phyloP scores from a whole-genome alignment of 495 filamentous ascomycete species.

The Talaromyces nanjingensis region DNA sequence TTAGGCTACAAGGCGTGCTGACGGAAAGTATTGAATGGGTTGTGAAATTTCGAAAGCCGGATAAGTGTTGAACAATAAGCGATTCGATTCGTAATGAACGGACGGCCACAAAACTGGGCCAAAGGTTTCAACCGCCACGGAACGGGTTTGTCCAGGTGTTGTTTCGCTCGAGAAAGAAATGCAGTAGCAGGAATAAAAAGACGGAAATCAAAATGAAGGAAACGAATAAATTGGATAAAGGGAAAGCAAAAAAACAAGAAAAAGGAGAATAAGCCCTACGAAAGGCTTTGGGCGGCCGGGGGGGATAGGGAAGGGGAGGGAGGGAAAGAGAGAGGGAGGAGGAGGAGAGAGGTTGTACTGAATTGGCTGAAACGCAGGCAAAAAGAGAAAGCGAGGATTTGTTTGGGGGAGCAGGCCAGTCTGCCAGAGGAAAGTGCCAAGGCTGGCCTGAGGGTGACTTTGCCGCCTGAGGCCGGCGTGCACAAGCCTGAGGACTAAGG shows the following conservation, averaged over 20 bases:
- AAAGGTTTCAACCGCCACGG: slow-evolving; percentile 3
- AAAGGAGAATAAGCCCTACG: slow-evolving; percentile 22
- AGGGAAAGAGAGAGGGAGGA: slow-evolving; percentile 41
- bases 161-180: slow-evolving; percentile 14
- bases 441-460: slow-evolving; percentile 2
- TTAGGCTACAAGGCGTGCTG: background rate
- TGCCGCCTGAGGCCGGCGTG: background rate
- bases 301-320: slow-evolving; percentile 36
- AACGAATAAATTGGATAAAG: slow-evolving; percentile 10
- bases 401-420: slow-evolving; percentile 11
- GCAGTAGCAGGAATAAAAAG: background rate
- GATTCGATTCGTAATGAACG: slow-evolving; percentile 30
- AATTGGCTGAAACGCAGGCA: slow-evolving; percentile 11
- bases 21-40: background rate
- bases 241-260: slow-evolving; percentile 31
- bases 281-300: slow-evolving; percentile 17
- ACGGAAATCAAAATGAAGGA: slow-evolving; percentile 5
- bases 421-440: slow-evolving; percentile 4
- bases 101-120: slow-evolving; percentile 42
- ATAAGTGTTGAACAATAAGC: slow-evolving; percentile 8
- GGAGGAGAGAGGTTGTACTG: slow-evolving; percentile 1
- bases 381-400: slow-evolving; percentile 11
- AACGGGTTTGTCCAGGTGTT: background rate
- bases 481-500: background rate
- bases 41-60: background rate